A percentile compares a stretch with the other conserved stretches of the same genome.
These are phyloP conservation scores for Crithidia brevicula DNA, from an alignment of 208 protist genomes.

Conservation along the genomic window DNA sequence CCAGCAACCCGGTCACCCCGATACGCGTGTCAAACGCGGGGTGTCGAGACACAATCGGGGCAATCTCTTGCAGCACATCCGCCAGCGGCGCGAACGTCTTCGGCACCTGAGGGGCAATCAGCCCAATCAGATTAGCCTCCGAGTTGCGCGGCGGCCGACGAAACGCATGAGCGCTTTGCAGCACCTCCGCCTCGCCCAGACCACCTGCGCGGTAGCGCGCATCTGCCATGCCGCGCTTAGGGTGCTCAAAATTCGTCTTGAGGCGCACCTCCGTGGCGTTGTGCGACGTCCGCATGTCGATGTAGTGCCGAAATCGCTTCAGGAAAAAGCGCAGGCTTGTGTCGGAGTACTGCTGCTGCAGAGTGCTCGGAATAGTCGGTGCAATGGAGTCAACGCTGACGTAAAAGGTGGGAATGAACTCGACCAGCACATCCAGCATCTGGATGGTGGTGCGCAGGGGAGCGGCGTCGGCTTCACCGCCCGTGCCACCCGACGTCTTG, in stretches of 20 bases:
- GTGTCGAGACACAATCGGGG: conserved; percentile 79
- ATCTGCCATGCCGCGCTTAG: conserved; percentile 70
- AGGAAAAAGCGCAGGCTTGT: conserved; percentile 66
- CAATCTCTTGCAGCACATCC: conserved; percentile 76
- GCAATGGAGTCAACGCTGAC: conserved; percentile 55
- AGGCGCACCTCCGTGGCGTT: conserved; percentile 66
- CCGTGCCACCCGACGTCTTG: neutral
- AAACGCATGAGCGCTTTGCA: conserved; percentile 12
- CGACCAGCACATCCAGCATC: conserved; percentile 65
- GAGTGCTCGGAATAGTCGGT: conserved; percentile 45
- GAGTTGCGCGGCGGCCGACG: conserved; percentile 75
- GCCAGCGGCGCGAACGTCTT: conserved; percentile 65
- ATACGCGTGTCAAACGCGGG: conserved; percentile 79
- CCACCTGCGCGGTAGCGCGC: conserved; percentile 33
- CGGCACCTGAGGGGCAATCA: conserved; percentile 69
- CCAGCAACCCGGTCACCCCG: conserved; percentile 78
- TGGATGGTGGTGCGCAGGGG: conserved; percentile 43
- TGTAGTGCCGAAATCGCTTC: conserved; percentile 77
- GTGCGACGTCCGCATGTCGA: conserved; percentile 66
- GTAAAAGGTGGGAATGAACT: conserved; percentile 87
- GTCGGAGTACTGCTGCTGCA: conserved; percentile 58
- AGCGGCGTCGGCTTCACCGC: neutral
- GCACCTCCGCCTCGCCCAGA: conserved; percentile 8
- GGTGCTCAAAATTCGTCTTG: conserved; percentile 64
- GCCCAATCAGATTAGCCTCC: conserved; percentile 73